phyloP scores from a whole-genome alignment of 768 basidiomycete genomes.

The Suillus spraguei region DNA sequence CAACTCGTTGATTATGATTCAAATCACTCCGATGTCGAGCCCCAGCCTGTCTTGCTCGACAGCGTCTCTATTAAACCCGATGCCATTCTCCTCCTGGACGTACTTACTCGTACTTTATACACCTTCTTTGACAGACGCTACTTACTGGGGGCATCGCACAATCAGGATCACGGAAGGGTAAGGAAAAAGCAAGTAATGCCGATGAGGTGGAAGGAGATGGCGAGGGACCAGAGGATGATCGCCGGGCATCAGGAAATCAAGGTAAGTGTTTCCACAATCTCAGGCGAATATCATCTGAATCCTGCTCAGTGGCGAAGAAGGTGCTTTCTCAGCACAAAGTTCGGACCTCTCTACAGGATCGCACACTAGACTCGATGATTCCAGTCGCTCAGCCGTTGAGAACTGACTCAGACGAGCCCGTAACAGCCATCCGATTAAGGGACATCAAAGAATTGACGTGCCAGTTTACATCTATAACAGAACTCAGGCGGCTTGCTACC shows the following conservation, averaged over 20 bases:
- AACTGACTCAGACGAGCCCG: conserved; percentile 28
- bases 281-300: neutral
- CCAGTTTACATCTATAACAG: conserved; percentile 71
- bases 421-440: conserved; percentile 33
- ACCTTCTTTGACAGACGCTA: conserved; percentile 47
- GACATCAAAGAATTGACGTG: conserved; percentile 79
- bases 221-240: conserved; percentile 29
- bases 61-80: too few relatives aligned
- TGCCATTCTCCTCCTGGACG: too few relatives aligned
- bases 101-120: conserved; percentile 10
- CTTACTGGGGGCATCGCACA: conserved; percentile 55
- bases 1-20: too few relatives aligned
- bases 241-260: conserved; percentile 25
- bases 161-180: conserved; percentile 19
- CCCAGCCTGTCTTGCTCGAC: too few relatives aligned
- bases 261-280: conserved; percentile 21
- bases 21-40: too few relatives aligned
- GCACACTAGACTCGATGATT: conserved; percentile 96
- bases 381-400: conserved; percentile 61
- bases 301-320: conserved; percentile 41
- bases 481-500: conserved; percentile 58
- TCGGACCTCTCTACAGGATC: conserved; percentile 79
- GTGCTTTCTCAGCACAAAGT: conserved; percentile 78
- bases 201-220: conserved; percentile 35
- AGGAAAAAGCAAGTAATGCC: conserved; percentile 41